Conservation (phyloP, 2,329 filamentous ascomycete genomes). For the Verticillium longisporum region DNA sequence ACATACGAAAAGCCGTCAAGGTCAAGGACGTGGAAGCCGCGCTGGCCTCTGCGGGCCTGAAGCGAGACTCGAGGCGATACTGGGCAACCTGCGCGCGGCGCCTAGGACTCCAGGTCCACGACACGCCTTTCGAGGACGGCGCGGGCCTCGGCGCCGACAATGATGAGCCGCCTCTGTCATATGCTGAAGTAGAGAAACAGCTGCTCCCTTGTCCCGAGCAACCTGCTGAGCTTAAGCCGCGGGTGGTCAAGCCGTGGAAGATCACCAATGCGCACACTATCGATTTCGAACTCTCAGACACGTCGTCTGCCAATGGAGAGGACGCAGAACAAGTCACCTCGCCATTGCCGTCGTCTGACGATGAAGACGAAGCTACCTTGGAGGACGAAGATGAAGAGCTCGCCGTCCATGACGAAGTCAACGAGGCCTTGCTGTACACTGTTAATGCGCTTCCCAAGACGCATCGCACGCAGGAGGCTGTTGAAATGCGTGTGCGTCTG, state of each 20-base stretch:
- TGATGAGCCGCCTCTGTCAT: conserved; percentile 25
- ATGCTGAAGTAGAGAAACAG: conserved; percentile 35
- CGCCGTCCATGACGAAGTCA: conserved; percentile 29
- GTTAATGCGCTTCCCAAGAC: conserved; percentile 31
- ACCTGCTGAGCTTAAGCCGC: neutral
- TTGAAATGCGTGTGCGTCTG: conserved; percentile 29
- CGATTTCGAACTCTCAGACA: neutral
- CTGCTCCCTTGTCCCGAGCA: conserved; percentile 16
- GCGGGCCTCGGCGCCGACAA: conserved; percentile 1
- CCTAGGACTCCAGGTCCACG: conserved; percentile 39
- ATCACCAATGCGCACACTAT: neutral
- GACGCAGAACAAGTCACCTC: neutral
- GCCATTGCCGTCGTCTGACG: neutral
- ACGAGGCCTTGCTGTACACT: conserved; percentile 35
- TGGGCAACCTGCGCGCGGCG: conserved; percentile 44
- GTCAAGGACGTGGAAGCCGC: conserved; percentile 43
- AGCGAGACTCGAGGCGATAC: conserved; percentile 27
- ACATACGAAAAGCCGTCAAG: conserved; percentile 25
- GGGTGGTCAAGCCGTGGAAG: neutral
- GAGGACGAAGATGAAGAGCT: conserved; percentile 8
- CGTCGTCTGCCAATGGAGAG: neutral
- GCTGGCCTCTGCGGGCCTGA: conserved; percentile 37
- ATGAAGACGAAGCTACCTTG: conserved; percentile 7
- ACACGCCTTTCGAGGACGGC: conserved; percentile 13
- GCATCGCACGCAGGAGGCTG: conserved; percentile 23